Evolutionary conservation across 2,329 filamentous ascomycete genomes (phyloP).

Genomic region (Xenosphaeropsis pyriputrescens): DNA sequence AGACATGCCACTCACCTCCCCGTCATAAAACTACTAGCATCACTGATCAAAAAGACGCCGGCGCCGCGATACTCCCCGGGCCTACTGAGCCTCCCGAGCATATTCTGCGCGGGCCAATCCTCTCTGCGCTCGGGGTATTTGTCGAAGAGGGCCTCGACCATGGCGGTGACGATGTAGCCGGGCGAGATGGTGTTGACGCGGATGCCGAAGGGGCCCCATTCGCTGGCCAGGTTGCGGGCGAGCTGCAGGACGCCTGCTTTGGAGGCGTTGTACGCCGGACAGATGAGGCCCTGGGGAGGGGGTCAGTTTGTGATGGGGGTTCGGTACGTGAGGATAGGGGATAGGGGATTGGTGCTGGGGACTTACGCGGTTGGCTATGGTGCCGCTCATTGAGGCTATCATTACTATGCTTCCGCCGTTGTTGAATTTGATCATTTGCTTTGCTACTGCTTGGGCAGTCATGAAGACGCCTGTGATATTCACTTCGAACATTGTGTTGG

Average conservation of each 20-base stretch:
- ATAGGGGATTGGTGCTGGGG: not conserved
- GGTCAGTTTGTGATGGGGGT: conserved; percentile 4
- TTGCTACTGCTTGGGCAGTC: conserved; percentile 55
- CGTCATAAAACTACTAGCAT: conserved; percentile 38
- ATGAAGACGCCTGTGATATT: conserved; percentile 57
- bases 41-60: conserved; percentile 28
- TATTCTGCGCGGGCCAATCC: conserved; percentile 48
- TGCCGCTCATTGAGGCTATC: conserved; percentile 31
- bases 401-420: conserved; percentile 32
- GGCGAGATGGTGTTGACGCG: conserved; percentile 51
- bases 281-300: conserved; percentile 38
- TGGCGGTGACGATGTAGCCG: conserved; percentile 40
- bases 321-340: not conserved
- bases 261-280: conserved; percentile 45
- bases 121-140: conserved; percentile 10
- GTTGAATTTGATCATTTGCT: conserved; percentile 30
- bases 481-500: conserved; percentile 44
- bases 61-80: conserved; percentile 31
- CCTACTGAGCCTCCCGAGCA: conserved; percentile 34
- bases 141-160: conserved; percentile 47
- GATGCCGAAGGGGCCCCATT: conserved; percentile 45
- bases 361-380: conserved; percentile 33
- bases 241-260: conserved; percentile 47
- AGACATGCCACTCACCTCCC: conserved; percentile 18
- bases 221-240: conserved; percentile 38